These are phyloP conservation scores for Tetracladium setigerum DNA, from an alignment of 495 filamentous ascomycete genomes.

Conservation along the genomic window DNA sequence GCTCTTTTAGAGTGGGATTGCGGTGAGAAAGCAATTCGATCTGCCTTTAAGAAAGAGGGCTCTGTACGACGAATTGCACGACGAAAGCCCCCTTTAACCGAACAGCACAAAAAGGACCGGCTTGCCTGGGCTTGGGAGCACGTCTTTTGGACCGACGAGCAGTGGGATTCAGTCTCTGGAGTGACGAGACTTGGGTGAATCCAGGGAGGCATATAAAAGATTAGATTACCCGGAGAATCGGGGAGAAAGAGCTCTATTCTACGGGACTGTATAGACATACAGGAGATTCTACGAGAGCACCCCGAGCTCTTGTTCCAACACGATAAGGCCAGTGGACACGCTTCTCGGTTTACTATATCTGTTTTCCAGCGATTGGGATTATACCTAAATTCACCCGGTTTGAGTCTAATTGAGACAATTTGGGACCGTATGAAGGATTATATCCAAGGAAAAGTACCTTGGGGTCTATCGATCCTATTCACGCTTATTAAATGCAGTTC, in stretches of 20 bases:
- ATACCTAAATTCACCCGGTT: slow-evolving; percentile 12
- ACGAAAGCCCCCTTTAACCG: slow-evolving; percentile 16
- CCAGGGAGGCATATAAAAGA: slow-evolving; percentile 1
- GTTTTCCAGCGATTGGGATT: slow-evolving; percentile 1
- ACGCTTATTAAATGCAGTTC: slow-evolving; percentile 1
- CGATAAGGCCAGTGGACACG: neutral
- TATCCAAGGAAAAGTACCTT: slow-evolving; percentile 4
- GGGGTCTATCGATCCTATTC: slow-evolving; percentile 1
- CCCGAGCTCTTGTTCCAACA: neutral
- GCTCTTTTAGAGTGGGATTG: slow-evolving; percentile 19
- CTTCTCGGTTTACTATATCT: neutral
- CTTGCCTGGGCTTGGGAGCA: slow-evolving; percentile 17
- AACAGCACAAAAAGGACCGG: slow-evolving; percentile 6
- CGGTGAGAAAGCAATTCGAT: slow-evolving; percentile 11
- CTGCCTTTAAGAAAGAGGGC: slow-evolving; percentile 23
- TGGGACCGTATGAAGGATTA: slow-evolving; percentile 11
- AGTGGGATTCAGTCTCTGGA: slow-evolving; percentile 26
- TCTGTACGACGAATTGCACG: slow-evolving; percentile 22
- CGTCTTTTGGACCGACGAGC: slow-evolving; percentile 15
- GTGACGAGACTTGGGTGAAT: slow-evolving; percentile 26
- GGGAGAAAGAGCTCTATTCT: neutral
- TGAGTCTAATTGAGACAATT: slow-evolving; percentile 22
- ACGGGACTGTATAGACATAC: slow-evolving; percentile 17
- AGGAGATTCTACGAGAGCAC: neutral
- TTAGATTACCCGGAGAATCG: neutral